These are phyloP conservation scores for Pulveroboletus sp. DNA, from an alignment of 768 basidiomycete species.

Conservation along the genomic window DNA sequence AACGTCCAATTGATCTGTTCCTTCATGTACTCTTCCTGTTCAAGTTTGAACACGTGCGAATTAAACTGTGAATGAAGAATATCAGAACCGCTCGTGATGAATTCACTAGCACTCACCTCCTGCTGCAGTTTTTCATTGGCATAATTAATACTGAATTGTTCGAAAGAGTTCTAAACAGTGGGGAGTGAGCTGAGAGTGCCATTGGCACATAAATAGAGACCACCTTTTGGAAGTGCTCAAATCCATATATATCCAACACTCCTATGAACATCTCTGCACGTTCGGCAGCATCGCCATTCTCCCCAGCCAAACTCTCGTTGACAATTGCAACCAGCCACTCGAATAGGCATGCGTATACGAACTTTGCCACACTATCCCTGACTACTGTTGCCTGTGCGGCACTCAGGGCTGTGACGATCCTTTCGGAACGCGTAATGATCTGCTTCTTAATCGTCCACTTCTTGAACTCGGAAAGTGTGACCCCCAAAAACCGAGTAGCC, in stretches of 20 bases:
- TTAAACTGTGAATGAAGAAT: slow-evolving; percentile 64
- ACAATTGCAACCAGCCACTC: slow-evolving; percentile 98
- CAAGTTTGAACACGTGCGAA: slow-evolving; percentile 97
- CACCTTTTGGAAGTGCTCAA: slow-evolving; percentile 96
- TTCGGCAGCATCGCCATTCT: slow-evolving; percentile 84
- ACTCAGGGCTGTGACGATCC: slow-evolving; percentile 86
- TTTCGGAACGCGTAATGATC: slow-evolving; percentile 89
- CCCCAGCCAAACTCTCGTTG: slow-evolving; percentile 96
- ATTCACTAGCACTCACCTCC: slow-evolving; percentile 54
- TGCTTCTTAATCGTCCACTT: slow-evolving; percentile 99
- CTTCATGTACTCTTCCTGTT: slow-evolving; percentile 98
- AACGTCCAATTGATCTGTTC: slow-evolving; percentile 99
- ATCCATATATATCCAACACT: slow-evolving; percentile 96
- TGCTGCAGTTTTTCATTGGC: slow-evolving; percentile 98
- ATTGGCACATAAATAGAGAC: not conserved
- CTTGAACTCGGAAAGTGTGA: slow-evolving; percentile 90
- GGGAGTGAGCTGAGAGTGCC: slow-evolving; percentile 3
- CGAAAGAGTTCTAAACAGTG: slow-evolving; percentile 69
- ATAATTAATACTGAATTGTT: slow-evolving; percentile 99
- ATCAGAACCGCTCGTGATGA: slow-evolving; percentile 10
- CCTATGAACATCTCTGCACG: slow-evolving; percentile 98
- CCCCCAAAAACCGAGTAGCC: slow-evolving; percentile 86
- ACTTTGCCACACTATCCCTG: slow-evolving; percentile 94
- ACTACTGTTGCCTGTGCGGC: slow-evolving; percentile 90
- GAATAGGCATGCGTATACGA: slow-evolving; percentile 97